Percentiles rank a stretch among this genome's conserved stretches.
phyloP scores from a whole-genome alignment of 768 basidiomycete genomes.

The Lanmaoa rubissima region DNA sequence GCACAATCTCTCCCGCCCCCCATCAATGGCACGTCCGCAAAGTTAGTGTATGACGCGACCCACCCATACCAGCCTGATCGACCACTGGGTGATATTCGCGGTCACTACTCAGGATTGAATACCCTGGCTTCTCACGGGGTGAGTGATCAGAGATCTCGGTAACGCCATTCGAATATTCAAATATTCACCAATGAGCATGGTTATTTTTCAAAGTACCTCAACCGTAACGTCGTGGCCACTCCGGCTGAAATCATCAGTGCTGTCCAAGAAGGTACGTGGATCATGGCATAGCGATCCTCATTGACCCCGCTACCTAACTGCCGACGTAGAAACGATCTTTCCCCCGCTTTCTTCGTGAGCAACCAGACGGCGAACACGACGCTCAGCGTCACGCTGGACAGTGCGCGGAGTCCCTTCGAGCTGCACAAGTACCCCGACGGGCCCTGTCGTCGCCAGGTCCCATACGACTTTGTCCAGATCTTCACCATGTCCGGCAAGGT shows the following conservation, averaged over 20 bases:
- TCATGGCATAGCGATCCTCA: too few relatives aligned
- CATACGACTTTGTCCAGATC: constrained; percentile 10
- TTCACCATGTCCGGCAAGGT: neutral
- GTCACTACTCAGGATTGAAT: constrained; percentile 26
- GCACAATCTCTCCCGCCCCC: constrained; percentile 23
- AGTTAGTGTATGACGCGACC: constrained; percentile 16
- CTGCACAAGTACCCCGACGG: constrained; percentile 17
- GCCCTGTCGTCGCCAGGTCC: constrained; percentile 18
- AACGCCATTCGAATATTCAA: neutral
- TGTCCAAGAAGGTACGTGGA: constrained; percentile 18
- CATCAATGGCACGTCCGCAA: constrained; percentile 24
- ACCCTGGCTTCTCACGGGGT: constrained; percentile 27
- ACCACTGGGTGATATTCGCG: constrained; percentile 24
- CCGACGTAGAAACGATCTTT: constrained; percentile 12
- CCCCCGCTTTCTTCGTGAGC: constrained; percentile 23
- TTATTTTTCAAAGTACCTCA: constrained; percentile 16
- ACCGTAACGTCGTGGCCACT: constrained; percentile 18
- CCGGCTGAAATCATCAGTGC: constrained; percentile 24
- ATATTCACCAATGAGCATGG: neutral
- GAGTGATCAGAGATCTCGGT: neutral
- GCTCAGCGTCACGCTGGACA: constrained; percentile 9
- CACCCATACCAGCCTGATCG: constrained; percentile 15
- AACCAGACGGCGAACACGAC: constrained; percentile 21
- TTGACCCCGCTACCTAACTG: too few relatives aligned
- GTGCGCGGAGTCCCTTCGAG: constrained; percentile 22